Conservation (phyloP, 805 yeast genomes). For the Suhomyces sp. region DNA sequence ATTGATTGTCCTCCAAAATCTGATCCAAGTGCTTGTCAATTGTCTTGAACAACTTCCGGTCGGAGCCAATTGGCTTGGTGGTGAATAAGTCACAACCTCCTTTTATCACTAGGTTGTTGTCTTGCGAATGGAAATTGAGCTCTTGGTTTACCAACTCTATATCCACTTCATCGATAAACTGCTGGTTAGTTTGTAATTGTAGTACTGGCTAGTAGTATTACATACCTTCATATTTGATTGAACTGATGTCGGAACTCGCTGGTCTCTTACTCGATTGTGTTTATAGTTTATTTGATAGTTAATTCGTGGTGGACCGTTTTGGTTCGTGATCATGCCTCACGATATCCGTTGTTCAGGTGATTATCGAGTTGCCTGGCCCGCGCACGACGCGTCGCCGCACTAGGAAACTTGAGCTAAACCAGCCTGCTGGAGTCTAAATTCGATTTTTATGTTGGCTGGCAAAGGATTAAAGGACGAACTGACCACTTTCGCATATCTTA, state of each 20-base stretch:
- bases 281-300: not conserved
- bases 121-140: constrained; percentile 44
- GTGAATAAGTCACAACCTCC: constrained; percentile 95
- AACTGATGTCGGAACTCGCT: not conserved
- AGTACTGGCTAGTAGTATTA: not conserved
- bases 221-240: constrained; percentile 15
- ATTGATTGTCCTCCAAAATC: constrained; percentile 43
- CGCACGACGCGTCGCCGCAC: not conserved
- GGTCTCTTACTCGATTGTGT: not conserved
- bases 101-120: constrained; percentile 49
- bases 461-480: constrained; percentile 9
- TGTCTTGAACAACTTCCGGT: constrained; percentile 81
- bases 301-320: not conserved
- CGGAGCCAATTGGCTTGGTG: constrained; percentile 89
- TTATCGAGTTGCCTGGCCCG: constrained; percentile 8
- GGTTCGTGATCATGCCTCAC: not conserved
- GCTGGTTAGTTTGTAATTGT: not conserved
- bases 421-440: constrained; percentile 14
- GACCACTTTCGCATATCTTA: constrained; percentile 24
- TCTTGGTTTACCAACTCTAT: constrained; percentile 89
- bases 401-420: not conserved
- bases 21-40: constrained; percentile 77
- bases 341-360: constrained; percentile 13
- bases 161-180: constrained; percentile 92
- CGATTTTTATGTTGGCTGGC: constrained; percentile 9